Conservation (phyloP, 345 rosid genomes). For the Fremontodendron californicum region DNA sequence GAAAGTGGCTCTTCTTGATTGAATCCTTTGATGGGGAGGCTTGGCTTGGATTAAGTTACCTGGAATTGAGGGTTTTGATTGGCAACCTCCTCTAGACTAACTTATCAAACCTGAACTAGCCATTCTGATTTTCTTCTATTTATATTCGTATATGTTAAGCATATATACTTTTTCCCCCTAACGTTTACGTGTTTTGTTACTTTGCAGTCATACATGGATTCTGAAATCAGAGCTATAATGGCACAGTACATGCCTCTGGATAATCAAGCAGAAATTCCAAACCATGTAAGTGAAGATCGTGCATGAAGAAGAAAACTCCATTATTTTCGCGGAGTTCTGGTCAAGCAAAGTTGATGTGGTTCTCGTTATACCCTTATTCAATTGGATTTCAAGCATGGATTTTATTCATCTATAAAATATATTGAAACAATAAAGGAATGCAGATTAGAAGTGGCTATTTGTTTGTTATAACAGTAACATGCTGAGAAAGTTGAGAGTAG, state of each 20-base stretch:
- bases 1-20: not conserved
- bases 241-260: slow-evolving; percentile 98
- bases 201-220: slow-evolving; percentile 91
- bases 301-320: slow-evolving; percentile 30
- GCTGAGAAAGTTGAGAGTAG: slow-evolving; percentile 20
- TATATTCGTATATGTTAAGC: not conserved
- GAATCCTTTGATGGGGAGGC: not conserved
- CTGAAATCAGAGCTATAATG: slow-evolving; percentile 97
- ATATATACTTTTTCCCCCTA: not conserved
- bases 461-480: slow-evolving; percentile 20
- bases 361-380: not conserved
- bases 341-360: not conserved
- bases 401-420: slow-evolving; percentile 13
- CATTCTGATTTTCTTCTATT: not conserved
- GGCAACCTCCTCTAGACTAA: not conserved
- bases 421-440: slow-evolving; percentile 21
- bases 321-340: not conserved
- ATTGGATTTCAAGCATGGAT: slow-evolving; percentile 15
- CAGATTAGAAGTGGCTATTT: slow-evolving; percentile 23
- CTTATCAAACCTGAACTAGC: not conserved
- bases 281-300: slow-evolving; percentile 49
- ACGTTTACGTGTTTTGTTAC: not conserved
- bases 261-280: slow-evolving; percentile 67
- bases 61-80: not conserved
- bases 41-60: not conserved